Evolutionary conservation across 805 yeast genomes (phyloP).

Genomic region (Danielozyma ontarioensis): DNA sequence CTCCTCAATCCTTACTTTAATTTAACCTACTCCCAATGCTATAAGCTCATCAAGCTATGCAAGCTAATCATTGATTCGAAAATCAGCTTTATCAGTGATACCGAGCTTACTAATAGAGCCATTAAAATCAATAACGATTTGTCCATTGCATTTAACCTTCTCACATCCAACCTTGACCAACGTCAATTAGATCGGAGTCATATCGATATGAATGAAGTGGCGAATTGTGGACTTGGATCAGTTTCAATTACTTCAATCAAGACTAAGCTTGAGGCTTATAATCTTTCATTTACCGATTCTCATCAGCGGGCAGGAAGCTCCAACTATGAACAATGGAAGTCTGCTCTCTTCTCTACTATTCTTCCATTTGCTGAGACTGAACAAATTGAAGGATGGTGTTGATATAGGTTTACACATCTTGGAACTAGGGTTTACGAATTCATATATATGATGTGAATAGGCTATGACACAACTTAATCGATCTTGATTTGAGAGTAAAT

Average conservation of each 20-base stretch:
- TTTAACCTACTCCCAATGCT: conserved; percentile 27
- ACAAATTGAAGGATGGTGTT: conserved; percentile 32
- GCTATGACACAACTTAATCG: too few species aligned
- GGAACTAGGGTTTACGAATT: not conserved
- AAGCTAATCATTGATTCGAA: conserved; percentile 32
- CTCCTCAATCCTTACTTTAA: conserved; percentile 28
- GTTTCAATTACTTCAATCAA: conserved; percentile 16
- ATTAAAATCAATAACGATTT: conserved; percentile 33
- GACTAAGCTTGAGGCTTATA: conserved; percentile 19
- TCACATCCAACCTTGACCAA: conserved; percentile 20
- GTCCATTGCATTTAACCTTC: conserved; percentile 26
- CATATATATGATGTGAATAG: too few species aligned
- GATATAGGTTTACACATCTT: conserved; percentile 1
- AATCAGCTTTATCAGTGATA: conserved; percentile 13
- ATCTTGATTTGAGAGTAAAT: conserved; percentile 85
- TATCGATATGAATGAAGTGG: not conserved
- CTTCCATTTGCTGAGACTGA: conserved; percentile 27
- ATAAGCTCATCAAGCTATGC: conserved; percentile 29
- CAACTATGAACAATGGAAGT: conserved; percentile 10
- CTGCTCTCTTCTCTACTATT: conserved; percentile 10
- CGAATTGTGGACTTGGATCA: conserved; percentile 19
- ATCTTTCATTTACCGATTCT: conserved; percentile 19
- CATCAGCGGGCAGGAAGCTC: not conserved
- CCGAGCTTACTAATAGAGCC: conserved; percentile 24
- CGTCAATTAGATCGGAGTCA: too few species aligned